These are phyloP conservation scores for Rehmannia glutinosa DNA, from an alignment of 257 asterid species.

Conservation along the genomic window DNA sequence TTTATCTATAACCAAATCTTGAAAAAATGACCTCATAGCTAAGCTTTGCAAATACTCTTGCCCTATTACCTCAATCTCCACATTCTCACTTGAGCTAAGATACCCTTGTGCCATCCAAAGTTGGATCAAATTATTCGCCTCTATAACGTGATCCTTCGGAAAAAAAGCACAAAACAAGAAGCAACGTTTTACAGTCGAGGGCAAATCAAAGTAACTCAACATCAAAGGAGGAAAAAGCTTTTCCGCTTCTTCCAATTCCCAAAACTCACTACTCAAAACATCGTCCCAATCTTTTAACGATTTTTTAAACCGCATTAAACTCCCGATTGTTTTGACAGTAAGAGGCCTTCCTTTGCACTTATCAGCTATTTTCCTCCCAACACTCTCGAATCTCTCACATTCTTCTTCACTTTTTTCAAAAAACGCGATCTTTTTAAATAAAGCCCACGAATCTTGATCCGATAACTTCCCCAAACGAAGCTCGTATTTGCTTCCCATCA, in stretches of 20 bases:
- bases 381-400: constrained; percentile 17
- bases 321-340: constrained; percentile 34
- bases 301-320: constrained; percentile 34
- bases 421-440: constrained; percentile 39
- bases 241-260: constrained; percentile 34
- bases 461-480: constrained; percentile 32
- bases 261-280: constrained; percentile 36
- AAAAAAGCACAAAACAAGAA: constrained; percentile 46
- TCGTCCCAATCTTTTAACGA: constrained; percentile 33
- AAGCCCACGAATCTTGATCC: constrained; percentile 30
- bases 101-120: constrained; percentile 66
- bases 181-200: constrained; percentile 35
- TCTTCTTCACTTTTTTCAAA: constrained; percentile 16
- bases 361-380: constrained; percentile 34
- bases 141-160: constrained; percentile 38
- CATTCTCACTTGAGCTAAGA: constrained; percentile 19
- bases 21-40: constrained; percentile 44
- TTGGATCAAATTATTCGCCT: constrained; percentile 34
- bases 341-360: constrained; percentile 49
- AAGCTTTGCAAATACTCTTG: constrained; percentile 31
- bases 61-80: constrained; percentile 35
- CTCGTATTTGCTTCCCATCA: constrained; percentile 35
- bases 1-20: constrained; percentile 24
- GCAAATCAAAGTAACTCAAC: constrained; percentile 47
- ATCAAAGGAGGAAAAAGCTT: constrained; percentile 40